Evolutionary conservation across 352 stramenopile genomes (phyloP).

Genomic region (Pythium apleroticum): DNA sequence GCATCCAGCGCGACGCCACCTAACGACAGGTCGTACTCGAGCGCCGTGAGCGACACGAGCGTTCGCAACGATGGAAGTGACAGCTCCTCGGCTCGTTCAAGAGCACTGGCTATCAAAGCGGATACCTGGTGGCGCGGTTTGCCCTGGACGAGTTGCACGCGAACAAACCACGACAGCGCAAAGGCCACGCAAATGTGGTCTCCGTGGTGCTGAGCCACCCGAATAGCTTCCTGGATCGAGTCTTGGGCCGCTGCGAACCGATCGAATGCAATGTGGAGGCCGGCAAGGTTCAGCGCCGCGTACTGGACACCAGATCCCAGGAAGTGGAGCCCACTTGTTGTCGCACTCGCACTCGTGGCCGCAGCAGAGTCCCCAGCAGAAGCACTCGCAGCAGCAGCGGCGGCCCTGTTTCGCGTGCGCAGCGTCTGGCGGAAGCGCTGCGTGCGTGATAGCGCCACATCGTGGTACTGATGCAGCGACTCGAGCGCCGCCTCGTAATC

Average conservation of each 20-base stretch:
- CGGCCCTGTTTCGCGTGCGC: slow-evolving; percentile 1
- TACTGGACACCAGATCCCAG: slow-evolving; percentile 85
- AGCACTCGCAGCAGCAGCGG: not conserved
- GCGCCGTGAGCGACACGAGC: slow-evolving; percentile 41
- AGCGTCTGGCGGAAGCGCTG: slow-evolving; percentile 14
- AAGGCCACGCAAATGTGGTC: slow-evolving; percentile 93
- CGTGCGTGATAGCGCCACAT: slow-evolving; percentile 65
- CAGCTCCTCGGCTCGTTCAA: slow-evolving; percentile 63
- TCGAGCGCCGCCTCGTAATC: slow-evolving; percentile 89
- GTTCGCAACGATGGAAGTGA: slow-evolving; percentile 51
- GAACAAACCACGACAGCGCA: slow-evolving; percentile 87
- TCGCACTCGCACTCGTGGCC: not conserved
- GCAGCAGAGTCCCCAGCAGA: not conserved
- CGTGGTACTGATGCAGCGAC: slow-evolving; percentile 93
- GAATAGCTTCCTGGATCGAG: slow-evolving; percentile 91
- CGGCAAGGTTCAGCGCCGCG: slow-evolving; percentile 87
- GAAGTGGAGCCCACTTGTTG: slow-evolving; percentile 45
- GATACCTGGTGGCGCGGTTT: slow-evolving; percentile 53
- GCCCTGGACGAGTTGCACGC: slow-evolving; percentile 60
- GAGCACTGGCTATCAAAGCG: slow-evolving; percentile 46
- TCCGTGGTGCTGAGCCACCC: slow-evolving; percentile 90
- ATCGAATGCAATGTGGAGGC: slow-evolving; percentile 85
- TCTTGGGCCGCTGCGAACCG: slow-evolving; percentile 73
- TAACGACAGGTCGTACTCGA: slow-evolving; percentile 53
- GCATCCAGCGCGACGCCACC: slow-evolving; percentile 12